Evolutionary conservation across 2,329 filamentous ascomycete species (phyloP), one percentile per base, ranked within the genome.

Genomic region (Simplicillium sp.): DNA sequence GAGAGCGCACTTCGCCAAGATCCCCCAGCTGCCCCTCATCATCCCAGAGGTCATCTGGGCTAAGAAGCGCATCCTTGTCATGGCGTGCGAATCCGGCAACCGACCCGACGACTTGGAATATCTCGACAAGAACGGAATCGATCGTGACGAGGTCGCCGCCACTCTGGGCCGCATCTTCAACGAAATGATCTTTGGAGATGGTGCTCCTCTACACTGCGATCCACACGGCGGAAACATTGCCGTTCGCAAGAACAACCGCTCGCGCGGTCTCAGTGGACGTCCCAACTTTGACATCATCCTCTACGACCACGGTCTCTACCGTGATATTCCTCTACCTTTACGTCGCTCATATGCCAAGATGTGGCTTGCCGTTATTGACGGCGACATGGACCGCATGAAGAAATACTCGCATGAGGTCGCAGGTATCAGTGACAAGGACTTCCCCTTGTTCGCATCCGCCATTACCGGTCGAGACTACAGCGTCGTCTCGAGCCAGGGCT

Each of bases 191-290:
- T 98, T 98, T 50, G 89, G 90, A 37, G 77, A 82, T 39, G 75
- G 82, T 44, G 90, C 90, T 0, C 88, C 92, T 0, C 67, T 98
- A 32, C 92, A 98, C 65, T 98, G 92, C 64, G 92, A 98, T 57
- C 92, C 92, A 0, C 92, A 98, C 56, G 92, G 89, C 37, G 92
- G 92, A 36, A 98, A 98, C 56, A 84, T 98, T 41, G 89, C 92
- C 16, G 87, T 98, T 46, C 81, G 89, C 34, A 80, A 86, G 58
- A 92, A 90, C 54, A 59, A 71, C 4, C 13, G n/a, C 7, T 64
- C 60, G 13, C 70, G 75, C 29, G 67, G 72, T 32, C 72, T 64
- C 4, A 57, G 62, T 11, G 53, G 67, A 35, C 62, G 68, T 4
- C 64, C 80, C 32, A 97, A 97, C 60, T 98, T 98, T 55, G 92